A percentile compares a stretch with the other conserved stretches of the same genome.
Conservation (phyloP, 1,139 yeast species). For the Yamadazyma triangularis region DNA sequence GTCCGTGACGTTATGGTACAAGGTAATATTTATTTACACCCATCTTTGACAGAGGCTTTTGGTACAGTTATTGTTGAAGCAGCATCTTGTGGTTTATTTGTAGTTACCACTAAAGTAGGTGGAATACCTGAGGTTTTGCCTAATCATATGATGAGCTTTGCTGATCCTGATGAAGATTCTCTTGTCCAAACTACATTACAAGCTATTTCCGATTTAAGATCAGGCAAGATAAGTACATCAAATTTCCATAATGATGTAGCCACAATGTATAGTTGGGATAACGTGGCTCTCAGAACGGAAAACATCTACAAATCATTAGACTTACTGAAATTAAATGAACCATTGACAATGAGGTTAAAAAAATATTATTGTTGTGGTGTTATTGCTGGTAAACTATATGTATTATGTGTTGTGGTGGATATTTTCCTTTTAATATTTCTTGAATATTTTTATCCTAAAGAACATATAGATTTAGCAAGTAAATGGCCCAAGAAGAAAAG, state of each 20-base stretch:
- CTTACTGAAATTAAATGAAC: conserved; percentile 37
- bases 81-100: conserved; percentile 90
- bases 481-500: conserved; percentile 63
- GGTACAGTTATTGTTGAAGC: conserved; percentile 98
- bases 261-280: conserved; percentile 88
- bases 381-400: conserved; percentile 82
- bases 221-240: conserved; percentile 63
- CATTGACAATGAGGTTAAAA: conserved; percentile 46
- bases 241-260: conserved; percentile 74
- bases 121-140: conserved; percentile 98
- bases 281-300: conserved; percentile 84
- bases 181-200: conserved; percentile 62
- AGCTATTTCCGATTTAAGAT: conserved; percentile 58
- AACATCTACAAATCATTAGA: conserved; percentile 65
- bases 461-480: conserved; percentile 61
- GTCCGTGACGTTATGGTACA: conserved; percentile 90
- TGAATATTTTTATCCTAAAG: conserved; percentile 68
- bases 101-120: conserved; percentile 94
- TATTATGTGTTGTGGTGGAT: conserved; percentile 76
- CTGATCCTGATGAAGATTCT: conserved; percentile 79
- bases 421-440: conserved; percentile 57
- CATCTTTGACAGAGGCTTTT: conserved; percentile 94
- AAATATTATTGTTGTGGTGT: conserved; percentile 72
- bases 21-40: conserved; percentile 92
- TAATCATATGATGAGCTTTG: conserved; percentile 86